A percentile compares a stretch with the other conserved stretches of the same genome.
phyloP scores from a whole-genome alignment of 306 rosid species.

The Rosa multiflora region DNA sequence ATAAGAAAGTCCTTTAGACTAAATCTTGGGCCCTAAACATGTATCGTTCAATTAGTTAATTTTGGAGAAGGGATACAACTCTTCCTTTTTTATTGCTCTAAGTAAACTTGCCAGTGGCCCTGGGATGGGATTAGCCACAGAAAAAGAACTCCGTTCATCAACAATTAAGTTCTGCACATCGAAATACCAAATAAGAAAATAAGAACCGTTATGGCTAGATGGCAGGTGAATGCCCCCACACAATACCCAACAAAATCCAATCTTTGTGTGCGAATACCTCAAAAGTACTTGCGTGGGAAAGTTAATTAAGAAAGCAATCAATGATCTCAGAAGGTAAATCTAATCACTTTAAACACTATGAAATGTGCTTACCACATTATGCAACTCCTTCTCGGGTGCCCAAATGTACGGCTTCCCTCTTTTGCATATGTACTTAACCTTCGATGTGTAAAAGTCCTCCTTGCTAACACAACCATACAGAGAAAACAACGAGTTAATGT shows the following conservation, averaged over 20 bases:
- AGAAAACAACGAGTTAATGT: constrained; percentile 12
- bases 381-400: constrained; percentile 80
- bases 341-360: constrained; percentile 6
- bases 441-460: constrained; percentile 61
- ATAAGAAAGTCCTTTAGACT: too few species aligned
- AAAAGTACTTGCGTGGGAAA: not conserved
- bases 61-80: too few species aligned
- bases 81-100: too few species aligned
- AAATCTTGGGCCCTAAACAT: too few species aligned
- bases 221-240: too few species aligned
- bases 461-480: constrained; percentile 55
- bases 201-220: too few species aligned
- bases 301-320: not conserved
- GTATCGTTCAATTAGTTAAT: too few species aligned
- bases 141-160: too few species aligned
- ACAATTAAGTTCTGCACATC: too few species aligned
- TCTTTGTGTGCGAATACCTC: not conserved
- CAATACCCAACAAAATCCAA: not conserved
- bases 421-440: constrained; percentile 63
- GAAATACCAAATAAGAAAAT: too few species aligned
- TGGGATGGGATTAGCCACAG: too few species aligned
- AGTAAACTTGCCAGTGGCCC: too few species aligned
- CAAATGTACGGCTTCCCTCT: constrained; percentile 87
- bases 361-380: constrained; percentile 66
- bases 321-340: constrained; percentile 3